Evolutionary conservation across 345 rosid genomes (phyloP), one percentile per base, ranked within the genome.

Genomic region (Euphorbia tirucalli): DNA sequence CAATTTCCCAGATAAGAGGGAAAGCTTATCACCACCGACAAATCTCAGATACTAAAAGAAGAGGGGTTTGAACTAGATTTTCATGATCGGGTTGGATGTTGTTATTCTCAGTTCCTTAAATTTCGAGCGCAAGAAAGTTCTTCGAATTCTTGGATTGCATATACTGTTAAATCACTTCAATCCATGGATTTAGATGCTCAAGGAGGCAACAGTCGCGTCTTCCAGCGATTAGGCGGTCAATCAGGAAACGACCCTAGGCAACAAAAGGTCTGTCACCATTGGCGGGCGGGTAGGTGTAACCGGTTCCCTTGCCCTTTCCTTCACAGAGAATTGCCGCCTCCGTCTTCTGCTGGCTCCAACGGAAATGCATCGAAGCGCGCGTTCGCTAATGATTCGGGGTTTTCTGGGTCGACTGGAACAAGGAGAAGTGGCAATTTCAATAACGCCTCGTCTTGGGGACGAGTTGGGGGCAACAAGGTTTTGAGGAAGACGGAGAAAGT

Each of bases 211-310:
- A 88, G 80, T 48, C 90, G 96, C 69, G 89, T 88, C 62, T 91
- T 86, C 76, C 83, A 89, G 8, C 85, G 99, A 52, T 85, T 87
- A 43, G 94, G 93, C 31, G 86, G 78, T n/a, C 68, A 83, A 5
- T 56, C 80, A 8, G 66, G 84, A 22, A 75, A 35, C 79, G 31
- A 39, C 43, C 31, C 19, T 81, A 74, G 63, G 69, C 66, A 86
- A 16, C 96, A 86, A 58, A 85, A 85, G 67, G 99, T 93, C 19
- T 96, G 98, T 74, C 87, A 10, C 72, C 96, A 84, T 71, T 93
- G 98, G 98, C 81, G 89, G 72, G 92, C 97, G 14, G 99, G 99
- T 2, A 87, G 83, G 70, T 93, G 99, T 73, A 83, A 14, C 43
- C 83, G 98, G 0, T 76, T 49, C 50, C 97, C 92, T 1, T 91